Base-by-base conservation (phyloP, 371 early-diverging fungal species). In the Funneliformis caledonium region DNA sequence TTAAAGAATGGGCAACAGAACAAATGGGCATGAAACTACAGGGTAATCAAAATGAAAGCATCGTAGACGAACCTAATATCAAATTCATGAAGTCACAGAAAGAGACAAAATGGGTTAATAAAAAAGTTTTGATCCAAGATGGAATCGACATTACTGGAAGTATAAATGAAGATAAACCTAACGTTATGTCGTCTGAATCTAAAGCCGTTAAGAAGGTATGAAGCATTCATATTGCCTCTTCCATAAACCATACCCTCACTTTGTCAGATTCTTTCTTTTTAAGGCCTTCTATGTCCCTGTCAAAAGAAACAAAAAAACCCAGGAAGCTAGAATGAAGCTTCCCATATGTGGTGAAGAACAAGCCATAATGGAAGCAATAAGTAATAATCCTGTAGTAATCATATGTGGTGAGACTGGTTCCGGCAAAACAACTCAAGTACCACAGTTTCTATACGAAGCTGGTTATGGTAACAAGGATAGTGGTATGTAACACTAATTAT, bases 391-490 rank as follows among this genome's bases (percentile, higher is more conserved):
- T 10, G 94, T 97, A 10, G 89, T 94, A 4, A 91, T 99, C 56
- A 91, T 99, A 75, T 95, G 96, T 83, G 99, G 99, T 84, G 98
- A 97, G 82, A 99, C 99, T 0, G 99, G 99, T 64, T 97, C 97
- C 60, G 99, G 99, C 74, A 99, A 97, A 88, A 99, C 95, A 52
- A 95, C 99, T 8, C 97, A 99, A 86, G 94, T 99, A 0, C 99
- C 99, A 12, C 99, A 99, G 85, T 99, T 99, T 84, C 81, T 99
- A 72, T 96, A 97, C 81, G 99, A 99, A 85, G 96, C 97, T 26
- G 99, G 99, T 4, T 99, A 93, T 83, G 93, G 93, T n/a, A 91
- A 94, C 82, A 90, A 92, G 9, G 88, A 92, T n/a, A 92, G 92
- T 67, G 89, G 87, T 87, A 81, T 83, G 76, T 8, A 33, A 47